Evolutionary conservation across 2,329 filamentous ascomycete species (phyloP).

Genomic region (Calonectria multiphialidica): DNA sequence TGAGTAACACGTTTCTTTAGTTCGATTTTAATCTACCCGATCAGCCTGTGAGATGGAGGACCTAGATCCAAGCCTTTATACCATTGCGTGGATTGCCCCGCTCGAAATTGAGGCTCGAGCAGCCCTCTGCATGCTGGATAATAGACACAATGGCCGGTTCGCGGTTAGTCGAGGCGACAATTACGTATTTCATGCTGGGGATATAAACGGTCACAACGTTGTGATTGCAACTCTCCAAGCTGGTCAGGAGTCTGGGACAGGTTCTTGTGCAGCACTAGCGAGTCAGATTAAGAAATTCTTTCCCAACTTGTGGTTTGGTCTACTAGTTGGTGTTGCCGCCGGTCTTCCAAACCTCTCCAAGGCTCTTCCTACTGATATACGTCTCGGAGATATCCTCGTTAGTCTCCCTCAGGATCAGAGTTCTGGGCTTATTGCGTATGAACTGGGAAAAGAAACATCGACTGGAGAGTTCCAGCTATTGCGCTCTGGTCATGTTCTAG

Average conservation of each 20-base stretch:
- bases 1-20: too few relatives aligned
- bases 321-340: conserved; percentile 53
- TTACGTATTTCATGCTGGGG: conserved; percentile 49
- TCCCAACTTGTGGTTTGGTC: conserved; percentile 52
- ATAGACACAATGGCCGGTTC: conserved; percentile 45
- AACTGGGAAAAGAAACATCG: conserved; percentile 49
- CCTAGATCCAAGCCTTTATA: conserved; percentile 5
- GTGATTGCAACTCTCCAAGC: conserved; percentile 50
- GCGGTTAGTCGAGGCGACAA: conserved; percentile 46
- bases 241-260: conserved; percentile 50
- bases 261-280: conserved; percentile 49
- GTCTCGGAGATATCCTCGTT: conserved; percentile 53
- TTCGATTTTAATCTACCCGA: neutral
- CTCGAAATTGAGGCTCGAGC: conserved; percentile 50
- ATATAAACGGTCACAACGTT: conserved; percentile 51
- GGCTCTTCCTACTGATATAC: conserved; percentile 45
- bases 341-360: conserved; percentile 47
- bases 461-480: conserved; percentile 43
- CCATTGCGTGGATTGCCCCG: conserved; percentile 49
- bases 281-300: conserved; percentile 51
- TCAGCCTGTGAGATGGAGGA: neutral
- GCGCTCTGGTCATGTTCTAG: conserved; percentile 38
- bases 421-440: conserved; percentile 47
- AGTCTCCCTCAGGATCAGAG: conserved; percentile 39
- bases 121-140: conserved; percentile 48